Conservation (phyloP, 2,329 filamentous ascomycete genomes). For the Exophiala mesophila region DNA sequence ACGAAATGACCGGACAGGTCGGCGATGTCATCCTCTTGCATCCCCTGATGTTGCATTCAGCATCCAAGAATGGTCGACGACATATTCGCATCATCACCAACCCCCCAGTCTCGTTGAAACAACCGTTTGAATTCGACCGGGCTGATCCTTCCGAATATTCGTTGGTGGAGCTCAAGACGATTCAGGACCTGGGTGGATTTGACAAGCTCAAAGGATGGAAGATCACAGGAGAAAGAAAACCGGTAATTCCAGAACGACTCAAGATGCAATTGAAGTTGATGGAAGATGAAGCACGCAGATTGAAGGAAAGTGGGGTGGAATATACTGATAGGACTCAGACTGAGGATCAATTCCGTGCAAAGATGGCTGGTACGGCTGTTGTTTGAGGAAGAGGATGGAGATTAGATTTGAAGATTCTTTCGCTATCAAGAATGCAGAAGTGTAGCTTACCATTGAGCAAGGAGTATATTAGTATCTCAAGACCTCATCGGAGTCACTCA, state of each 20-base stretch:
- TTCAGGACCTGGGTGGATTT: constrained; percentile 44
- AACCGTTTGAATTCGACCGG: constrained; percentile 49
- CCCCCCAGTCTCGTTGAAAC: constrained; percentile 47
- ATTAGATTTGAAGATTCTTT: no score
- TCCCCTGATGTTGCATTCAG: constrained; percentile 53
- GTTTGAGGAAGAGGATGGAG: not conserved
- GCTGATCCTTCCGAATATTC: constrained; percentile 43
- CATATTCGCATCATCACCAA: constrained; percentile 52
- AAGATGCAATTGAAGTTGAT: constrained; percentile 42
- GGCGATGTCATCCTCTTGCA: constrained; percentile 53
- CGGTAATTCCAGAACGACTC: constrained; percentile 44
- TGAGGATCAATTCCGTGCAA: not conserved
- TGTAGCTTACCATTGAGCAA: no score
- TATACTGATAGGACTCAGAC: not conserved
- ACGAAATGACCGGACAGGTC: constrained; percentile 49
- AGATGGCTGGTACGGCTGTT: not conserved
- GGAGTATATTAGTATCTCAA: no score
- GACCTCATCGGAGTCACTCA: no score
- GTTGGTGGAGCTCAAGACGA: constrained; percentile 50
- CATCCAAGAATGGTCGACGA: constrained; percentile 46
- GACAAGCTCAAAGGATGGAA: constrained; percentile 46
- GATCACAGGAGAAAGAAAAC: constrained; percentile 41
- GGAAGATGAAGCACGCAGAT: constrained; percentile 39
- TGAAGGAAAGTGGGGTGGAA: constrained; percentile 21
- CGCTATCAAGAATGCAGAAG: no score